Conservation (phyloP, 2,329 filamentous ascomycete species). For the Penicillium griseofulvum region DNA sequence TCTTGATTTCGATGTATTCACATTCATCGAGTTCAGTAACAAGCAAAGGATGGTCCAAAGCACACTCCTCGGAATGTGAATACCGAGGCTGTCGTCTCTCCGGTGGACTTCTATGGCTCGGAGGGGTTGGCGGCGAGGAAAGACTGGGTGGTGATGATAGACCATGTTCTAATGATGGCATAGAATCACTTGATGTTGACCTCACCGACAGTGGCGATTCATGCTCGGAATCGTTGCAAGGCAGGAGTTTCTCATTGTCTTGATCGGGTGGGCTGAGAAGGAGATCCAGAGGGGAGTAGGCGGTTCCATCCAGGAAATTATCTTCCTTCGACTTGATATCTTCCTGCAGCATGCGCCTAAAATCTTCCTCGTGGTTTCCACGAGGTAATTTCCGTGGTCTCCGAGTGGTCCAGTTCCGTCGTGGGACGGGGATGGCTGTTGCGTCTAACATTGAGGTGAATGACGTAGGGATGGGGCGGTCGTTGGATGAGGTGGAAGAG, state of each 20-base stretch:
- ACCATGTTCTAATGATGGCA: conserved; percentile 53
- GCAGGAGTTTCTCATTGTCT: conserved; percentile 39
- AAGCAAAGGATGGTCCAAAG: conserved; percentile 57
- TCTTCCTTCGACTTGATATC: conserved; percentile 52
- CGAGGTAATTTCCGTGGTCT: conserved; percentile 41
- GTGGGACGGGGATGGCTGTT: conserved; percentile 57
- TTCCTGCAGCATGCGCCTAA: conserved; percentile 58
- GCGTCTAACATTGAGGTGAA: conserved; percentile 59
- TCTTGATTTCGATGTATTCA: conserved; percentile 22
- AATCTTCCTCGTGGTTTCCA: conserved; percentile 47
- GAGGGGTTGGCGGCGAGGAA: conserved; percentile 44
- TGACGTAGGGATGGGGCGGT: conserved; percentile 52
- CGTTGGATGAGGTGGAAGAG: conserved; percentile 28
- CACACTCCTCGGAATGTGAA: conserved; percentile 55
- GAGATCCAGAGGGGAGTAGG: conserved; percentile 52
- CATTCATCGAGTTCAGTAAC: conserved; percentile 32
- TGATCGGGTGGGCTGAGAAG: conserved; percentile 57
- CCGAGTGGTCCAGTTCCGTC: conserved; percentile 39
- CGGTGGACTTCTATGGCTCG: conserved; percentile 35
- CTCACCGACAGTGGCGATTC: conserved; percentile 46
- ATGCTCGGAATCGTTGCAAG: conserved; percentile 45
- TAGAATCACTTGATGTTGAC: conserved; percentile 58
- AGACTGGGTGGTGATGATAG: conserved; percentile 50
- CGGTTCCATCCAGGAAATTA: conserved; percentile 38
- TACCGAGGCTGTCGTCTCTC: conserved; percentile 49